A percentile compares a stretch with the other conserved stretches of the same genome.
These are phyloP conservation scores for Blastomyces gilchristii DNA, from an alignment of 2,329 filamentous ascomycete species.

Conservation along the genomic window DNA sequence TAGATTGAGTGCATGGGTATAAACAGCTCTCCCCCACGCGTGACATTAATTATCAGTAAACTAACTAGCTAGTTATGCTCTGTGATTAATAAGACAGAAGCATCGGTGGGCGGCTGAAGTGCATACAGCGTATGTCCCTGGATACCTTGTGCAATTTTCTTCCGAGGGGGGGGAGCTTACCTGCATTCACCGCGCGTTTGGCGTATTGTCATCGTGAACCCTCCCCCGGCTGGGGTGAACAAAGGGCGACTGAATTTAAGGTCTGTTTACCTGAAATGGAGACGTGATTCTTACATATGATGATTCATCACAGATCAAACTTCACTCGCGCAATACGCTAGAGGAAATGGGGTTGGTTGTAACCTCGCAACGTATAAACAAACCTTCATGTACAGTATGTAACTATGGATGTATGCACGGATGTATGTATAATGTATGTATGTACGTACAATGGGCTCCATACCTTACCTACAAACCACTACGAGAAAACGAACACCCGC, in stretches of 20 bases:
- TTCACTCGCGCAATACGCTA: background rate
- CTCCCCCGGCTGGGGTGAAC: too few species aligned
- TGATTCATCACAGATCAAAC: background rate
- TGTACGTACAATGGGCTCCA: too few species aligned
- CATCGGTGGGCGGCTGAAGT: background rate
- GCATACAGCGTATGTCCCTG: background rate
- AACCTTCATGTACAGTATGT: too few species aligned
- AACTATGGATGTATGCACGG: too few species aligned
- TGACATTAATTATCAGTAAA: background rate
- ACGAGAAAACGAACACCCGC: too few species aligned
- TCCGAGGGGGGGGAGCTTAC: background rate
- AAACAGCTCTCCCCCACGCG: background rate
- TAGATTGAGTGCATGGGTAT: too few species aligned
- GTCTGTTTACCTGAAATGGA: too few species aligned
- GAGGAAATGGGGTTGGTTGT: background rate
- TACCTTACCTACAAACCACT: too few species aligned
- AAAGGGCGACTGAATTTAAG: too few species aligned
- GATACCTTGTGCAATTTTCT: background rate
- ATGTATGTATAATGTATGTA: too few species aligned
- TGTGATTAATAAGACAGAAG: background rate
- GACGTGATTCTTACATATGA: background rate
- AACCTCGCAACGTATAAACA: too few species aligned
- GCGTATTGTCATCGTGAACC: background rate
- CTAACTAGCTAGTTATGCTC: background rate
- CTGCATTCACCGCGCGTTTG: background rate